phyloP scores from a whole-genome alignment of 208 protist genomes.

The Crithidia mellificae region DNA sequence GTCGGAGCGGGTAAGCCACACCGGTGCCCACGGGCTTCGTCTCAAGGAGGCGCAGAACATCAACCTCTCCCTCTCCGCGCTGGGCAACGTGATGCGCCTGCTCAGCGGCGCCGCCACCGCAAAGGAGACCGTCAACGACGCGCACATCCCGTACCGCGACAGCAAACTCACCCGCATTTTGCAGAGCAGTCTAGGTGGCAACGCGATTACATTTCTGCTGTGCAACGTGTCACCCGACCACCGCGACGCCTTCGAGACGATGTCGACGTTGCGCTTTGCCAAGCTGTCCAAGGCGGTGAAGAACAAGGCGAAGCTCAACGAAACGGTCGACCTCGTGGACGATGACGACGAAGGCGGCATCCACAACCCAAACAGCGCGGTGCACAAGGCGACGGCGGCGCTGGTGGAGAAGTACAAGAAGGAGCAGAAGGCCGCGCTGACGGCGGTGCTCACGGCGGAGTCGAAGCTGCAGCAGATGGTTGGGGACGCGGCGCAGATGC shows the following conservation, averaged over 20 bases:
- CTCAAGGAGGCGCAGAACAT: constrained; percentile 90
- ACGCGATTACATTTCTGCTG: constrained; percentile 85
- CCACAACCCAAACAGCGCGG: too few relatives aligned
- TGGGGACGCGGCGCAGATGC: constrained; percentile 14
- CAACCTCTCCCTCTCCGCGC: constrained; percentile 90
- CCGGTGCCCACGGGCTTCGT: constrained; percentile 72
- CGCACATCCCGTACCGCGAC: constrained; percentile 95
- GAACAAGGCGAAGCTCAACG: constrained; percentile 34
- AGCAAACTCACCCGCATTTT: constrained; percentile 95
- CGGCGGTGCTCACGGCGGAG: constrained; percentile 12
- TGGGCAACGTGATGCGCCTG: constrained; percentile 87
- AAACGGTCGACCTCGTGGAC: constrained; percentile 5
- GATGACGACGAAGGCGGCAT: not conserved
- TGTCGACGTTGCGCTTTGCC: constrained; percentile 86
- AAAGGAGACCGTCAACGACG: constrained; percentile 73
- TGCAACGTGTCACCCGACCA: constrained; percentile 75
- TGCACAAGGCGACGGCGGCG: not conserved
- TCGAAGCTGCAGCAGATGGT: constrained; percentile 11
- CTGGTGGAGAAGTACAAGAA: constrained; percentile 11
- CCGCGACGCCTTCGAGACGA: constrained; percentile 59
- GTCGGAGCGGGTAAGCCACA: constrained; percentile 88
- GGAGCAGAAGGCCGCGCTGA: constrained; percentile 7
- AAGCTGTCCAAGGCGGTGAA: constrained; percentile 37
- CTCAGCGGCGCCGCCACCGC: too few relatives aligned
- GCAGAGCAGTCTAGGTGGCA: constrained; percentile 92